These are phyloP conservation scores for Nemania abortiva DNA, from an alignment of 2,329 filamentous ascomycete species.

Conservation along the genomic window DNA sequence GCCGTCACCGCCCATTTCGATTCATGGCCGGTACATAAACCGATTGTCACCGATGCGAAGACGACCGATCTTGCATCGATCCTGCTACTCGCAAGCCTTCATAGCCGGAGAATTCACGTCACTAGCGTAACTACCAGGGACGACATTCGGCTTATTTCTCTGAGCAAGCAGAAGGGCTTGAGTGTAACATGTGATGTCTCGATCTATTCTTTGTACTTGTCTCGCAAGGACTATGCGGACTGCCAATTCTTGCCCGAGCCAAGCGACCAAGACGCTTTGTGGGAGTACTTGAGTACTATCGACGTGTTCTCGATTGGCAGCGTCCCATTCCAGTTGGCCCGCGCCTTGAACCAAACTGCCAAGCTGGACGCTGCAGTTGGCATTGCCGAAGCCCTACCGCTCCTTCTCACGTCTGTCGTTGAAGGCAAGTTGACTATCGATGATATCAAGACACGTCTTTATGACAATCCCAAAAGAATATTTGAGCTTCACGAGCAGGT, in stretches of 20 bases:
- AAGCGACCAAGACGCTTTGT: constrained; percentile 78
- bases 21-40: constrained; percentile 81
- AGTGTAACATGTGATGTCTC: constrained; percentile 86
- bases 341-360: constrained; percentile 58
- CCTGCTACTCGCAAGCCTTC: constrained; percentile 80
- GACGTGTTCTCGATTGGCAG: constrained; percentile 85
- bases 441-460: constrained; percentile 76
- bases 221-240: constrained; percentile 75
- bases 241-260: constrained; percentile 74
- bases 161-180: constrained; percentile 84
- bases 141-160: constrained; percentile 80
- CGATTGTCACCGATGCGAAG: constrained; percentile 84
- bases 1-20: constrained; percentile 83
- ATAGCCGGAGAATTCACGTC: constrained; percentile 82
- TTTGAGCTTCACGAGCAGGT: constrained; percentile 85
- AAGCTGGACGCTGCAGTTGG: constrained; percentile 71
- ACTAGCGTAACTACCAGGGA: constrained; percentile 85
- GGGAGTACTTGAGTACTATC: constrained; percentile 78
- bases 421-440: constrained; percentile 80
- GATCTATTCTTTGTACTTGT: constrained; percentile 82
- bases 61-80: constrained; percentile 85
- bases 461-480: constrained; percentile 83
- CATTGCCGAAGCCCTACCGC: constrained; percentile 78
- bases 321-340: constrained; percentile 80
- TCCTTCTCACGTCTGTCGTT: constrained; percentile 80